Evolutionary conservation across 306 rosid genomes (phyloP).

Genomic region (Pyrus betulifolia): DNA sequence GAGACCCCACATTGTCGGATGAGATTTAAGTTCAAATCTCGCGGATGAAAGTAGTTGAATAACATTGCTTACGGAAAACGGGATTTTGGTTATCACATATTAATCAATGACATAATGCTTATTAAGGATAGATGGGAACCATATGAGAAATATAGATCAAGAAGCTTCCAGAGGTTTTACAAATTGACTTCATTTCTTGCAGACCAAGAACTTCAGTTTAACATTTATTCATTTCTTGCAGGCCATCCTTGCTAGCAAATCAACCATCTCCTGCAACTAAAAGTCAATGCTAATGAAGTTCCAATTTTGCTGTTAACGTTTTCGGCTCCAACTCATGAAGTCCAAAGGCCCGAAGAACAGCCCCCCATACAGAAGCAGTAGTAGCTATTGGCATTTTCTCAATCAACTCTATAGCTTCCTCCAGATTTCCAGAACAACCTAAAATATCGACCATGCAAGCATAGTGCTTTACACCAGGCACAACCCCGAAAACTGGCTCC

Average conservation of each 20-base stretch:
- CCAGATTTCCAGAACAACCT: constrained; percentile 51
- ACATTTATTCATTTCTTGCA: background rate
- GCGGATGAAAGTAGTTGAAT: no score
- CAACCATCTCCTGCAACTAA: background rate
- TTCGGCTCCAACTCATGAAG: constrained; percentile 41
- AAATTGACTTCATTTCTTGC: background rate
- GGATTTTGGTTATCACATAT: no score
- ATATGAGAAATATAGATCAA: background rate
- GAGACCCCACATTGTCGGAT: no score
- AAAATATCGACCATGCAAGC: constrained; percentile 50
- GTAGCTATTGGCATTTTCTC: constrained; percentile 39
- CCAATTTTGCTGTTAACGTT: background rate
- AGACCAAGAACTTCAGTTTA: no score
- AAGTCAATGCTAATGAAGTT: background rate
- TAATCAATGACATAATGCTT: no score
- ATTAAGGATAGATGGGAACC: background rate
- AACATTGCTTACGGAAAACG: no score
- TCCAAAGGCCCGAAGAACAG: constrained; percentile 50
- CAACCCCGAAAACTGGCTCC: constrained; percentile 42
- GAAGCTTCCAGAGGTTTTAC: background rate
- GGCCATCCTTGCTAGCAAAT: background rate
- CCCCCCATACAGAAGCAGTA: constrained; percentile 48
- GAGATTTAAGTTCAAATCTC: no score
- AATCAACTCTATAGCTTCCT: constrained; percentile 40
- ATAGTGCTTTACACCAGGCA: constrained; percentile 48